These are phyloP conservation scores for Neofusicoccum sp. DNA, from an alignment of 2,329 filamentous ascomycete genomes.

Conservation along the genomic window DNA sequence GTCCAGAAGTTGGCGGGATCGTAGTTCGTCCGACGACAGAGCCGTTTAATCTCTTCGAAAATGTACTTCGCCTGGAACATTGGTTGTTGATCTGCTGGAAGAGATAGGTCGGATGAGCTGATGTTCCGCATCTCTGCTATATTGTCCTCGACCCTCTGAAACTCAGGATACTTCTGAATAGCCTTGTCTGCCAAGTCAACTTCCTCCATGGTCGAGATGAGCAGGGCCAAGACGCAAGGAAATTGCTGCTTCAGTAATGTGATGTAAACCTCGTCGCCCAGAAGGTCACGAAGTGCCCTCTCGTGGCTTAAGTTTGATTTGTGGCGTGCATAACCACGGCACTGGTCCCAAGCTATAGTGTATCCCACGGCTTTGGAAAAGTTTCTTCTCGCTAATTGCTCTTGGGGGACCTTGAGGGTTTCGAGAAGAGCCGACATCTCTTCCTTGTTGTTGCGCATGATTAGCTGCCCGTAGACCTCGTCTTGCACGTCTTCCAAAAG, in stretches of 20 bases:
- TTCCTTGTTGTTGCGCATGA: slow-evolving; percentile 74
- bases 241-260: slow-evolving; percentile 67
- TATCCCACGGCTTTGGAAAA: slow-evolving; percentile 84
- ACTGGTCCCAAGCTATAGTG: slow-evolving; percentile 68
- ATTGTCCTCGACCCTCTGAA: slow-evolving; percentile 60
- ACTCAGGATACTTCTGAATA: slow-evolving; percentile 58
- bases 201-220: slow-evolving; percentile 75
- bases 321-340: slow-evolving; percentile 28
- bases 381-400: slow-evolving; percentile 61
- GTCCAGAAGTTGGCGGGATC: slow-evolving; percentile 70
- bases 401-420: slow-evolving; percentile 54
- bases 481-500: slow-evolving; percentile 69
- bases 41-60: slow-evolving; percentile 68
- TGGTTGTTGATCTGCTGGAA: slow-evolving; percentile 82
- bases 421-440: slow-evolving; percentile 61
- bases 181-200: slow-evolving; percentile 71
- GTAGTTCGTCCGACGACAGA: slow-evolving; percentile 71
- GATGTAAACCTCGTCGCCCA: slow-evolving; percentile 66
- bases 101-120: slow-evolving; percentile 61
- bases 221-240: slow-evolving; percentile 70
- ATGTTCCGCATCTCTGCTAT: slow-evolving; percentile 68
- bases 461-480: slow-evolving; percentile 75
- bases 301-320: slow-evolving; percentile 58
- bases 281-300: slow-evolving; percentile 57
- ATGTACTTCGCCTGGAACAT: slow-evolving; percentile 78